phyloP scores from a whole-genome alignment of 2,329 filamentous ascomycete genomes.

The Hymenoscyphus linearis region DNA sequence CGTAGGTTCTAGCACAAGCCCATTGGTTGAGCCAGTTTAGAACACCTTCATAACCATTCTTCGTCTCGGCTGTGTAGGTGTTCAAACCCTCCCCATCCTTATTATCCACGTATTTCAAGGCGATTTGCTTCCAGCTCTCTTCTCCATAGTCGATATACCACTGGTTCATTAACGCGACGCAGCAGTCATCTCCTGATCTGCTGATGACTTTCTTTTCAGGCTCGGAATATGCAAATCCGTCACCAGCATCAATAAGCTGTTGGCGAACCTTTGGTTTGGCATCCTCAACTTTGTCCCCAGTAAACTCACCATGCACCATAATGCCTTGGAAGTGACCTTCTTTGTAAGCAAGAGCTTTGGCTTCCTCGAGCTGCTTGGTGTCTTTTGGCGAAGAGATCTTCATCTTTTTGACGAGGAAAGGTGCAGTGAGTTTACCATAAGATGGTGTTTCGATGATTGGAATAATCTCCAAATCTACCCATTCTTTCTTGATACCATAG shows the following conservation, averaged over 20 bases:
- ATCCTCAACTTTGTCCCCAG: conserved; percentile 77
- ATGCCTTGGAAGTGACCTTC: conserved; percentile 95
- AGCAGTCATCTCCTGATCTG: conserved; percentile 86
- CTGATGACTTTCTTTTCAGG: conserved; percentile 86
- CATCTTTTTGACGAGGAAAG: conserved; percentile 78
- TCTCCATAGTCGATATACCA: conserved; percentile 98
- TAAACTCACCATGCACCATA: conserved; percentile 83
- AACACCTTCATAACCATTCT: conserved; percentile 76
- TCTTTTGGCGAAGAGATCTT: conserved; percentile 98
- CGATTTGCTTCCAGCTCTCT: conserved; percentile 75
- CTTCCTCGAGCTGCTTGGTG: conserved; percentile 80
- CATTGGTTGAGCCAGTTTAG: conserved; percentile 92
- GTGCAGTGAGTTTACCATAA: conserved; percentile 80
- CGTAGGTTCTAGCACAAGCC: conserved; percentile 89
- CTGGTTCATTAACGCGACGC: conserved; percentile 88
- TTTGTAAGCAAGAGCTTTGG: conserved; percentile 95
- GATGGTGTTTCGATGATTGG: conserved; percentile 86
- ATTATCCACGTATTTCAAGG: conserved; percentile 66
- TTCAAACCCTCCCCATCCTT: conserved; percentile 65
- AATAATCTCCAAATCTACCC: conserved; percentile 84
- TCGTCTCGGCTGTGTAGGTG: conserved; percentile 72
- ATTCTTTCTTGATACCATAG: conserved; percentile 94
- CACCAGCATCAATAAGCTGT: conserved; percentile 67
- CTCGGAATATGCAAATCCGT: conserved; percentile 90
- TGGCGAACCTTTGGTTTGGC: conserved; percentile 82